Base-by-base conservation (phyloP, 1,284 basidiomycete genomes). In the Gymnopus androsaceus region DNA sequence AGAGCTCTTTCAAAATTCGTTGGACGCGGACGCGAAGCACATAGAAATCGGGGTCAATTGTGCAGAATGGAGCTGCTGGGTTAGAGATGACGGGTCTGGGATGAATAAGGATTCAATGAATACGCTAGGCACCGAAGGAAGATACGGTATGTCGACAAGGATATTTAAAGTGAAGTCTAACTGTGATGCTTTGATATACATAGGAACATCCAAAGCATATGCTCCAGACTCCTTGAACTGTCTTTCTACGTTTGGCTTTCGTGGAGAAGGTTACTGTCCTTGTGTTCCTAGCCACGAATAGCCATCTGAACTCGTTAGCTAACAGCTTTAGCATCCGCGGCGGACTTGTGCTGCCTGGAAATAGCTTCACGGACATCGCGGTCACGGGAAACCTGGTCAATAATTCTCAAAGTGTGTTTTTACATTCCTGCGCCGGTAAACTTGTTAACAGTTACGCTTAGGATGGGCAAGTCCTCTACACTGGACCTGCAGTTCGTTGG, bases 1-100 rank as follows among this genome's bases (percentile, higher is more conserved):
- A 1, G 92, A 96, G 70, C 82, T 97, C 37, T 70, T 93, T 15
- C 92, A 95, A 67, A 97, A 97, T 67, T 82, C 91, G 1, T 73
- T 91, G 15, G 90, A 92, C 62, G 85, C 88, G n/a, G 75, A 75
- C 36, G 82, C 88, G 1, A 74, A 68, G 19, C 75, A 79, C 34
- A 73, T 91, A 55, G 82, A 89, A 51, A 71, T 91, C 55, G 84
- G 87, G 7, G 67, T 92, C 3, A 77, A 91, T 63, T 82, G 78
- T 59, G 78, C 81, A 46, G 80, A 87, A 54, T 92, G 92, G 91
- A 72, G 78, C 11, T 86, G 92, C 62, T 88, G 90, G 80, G 89
- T 95, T 5, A 79, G 81, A 61, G 94, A 97, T 71, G 82, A 96
- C 67, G 94, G 94, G 0, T 61, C 61, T 42, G 94, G 94, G 1